Percentiles rank a stretch among this genome's conserved stretches.
phyloP scores from a whole-genome alignment of 768 basidiomycete species.

The Mycena venus region DNA sequence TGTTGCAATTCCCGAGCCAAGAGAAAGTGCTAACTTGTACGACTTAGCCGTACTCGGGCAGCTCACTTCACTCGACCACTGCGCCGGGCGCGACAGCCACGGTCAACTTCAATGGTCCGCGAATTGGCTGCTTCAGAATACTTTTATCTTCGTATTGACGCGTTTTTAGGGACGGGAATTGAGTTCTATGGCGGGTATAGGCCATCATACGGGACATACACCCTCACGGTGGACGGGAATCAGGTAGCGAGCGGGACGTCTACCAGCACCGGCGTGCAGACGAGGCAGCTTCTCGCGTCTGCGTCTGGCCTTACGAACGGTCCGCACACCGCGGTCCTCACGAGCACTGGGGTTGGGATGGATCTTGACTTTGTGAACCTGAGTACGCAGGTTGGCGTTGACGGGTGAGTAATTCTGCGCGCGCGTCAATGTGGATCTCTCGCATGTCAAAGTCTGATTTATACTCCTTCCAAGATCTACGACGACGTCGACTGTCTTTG shows the following conservation, averaged over 20 bases:
- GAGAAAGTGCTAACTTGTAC: background rate
- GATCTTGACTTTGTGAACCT: conserved; percentile 67
- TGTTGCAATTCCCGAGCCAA: background rate
- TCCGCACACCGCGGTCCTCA: conserved; percentile 61
- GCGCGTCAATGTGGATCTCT: background rate
- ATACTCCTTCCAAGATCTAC: conserved; percentile 35
- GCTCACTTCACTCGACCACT: conserved; percentile 59
- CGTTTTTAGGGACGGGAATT: conserved; percentile 60
- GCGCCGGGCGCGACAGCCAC: conserved; percentile 62
- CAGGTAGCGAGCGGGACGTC: conserved; percentile 51
- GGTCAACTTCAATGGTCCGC: conserved; percentile 63
- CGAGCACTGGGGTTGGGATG: conserved; percentile 57
- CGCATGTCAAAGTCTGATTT: conserved; percentile 5
- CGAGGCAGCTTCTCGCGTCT: conserved; percentile 58
- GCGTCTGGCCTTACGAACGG: conserved; percentile 58
- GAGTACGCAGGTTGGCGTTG: conserved; percentile 51
- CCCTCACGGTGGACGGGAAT: conserved; percentile 59
- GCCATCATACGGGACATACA: conserved; percentile 62
- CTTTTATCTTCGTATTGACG: background rate
- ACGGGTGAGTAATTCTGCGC: conserved; percentile 47
- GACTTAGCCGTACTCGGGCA: conserved; percentile 57
- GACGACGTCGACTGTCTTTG: conserved; percentile 47
- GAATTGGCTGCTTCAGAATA: background rate
- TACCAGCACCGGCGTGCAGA: conserved; percentile 38
- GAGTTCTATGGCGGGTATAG: conserved; percentile 63